phyloP scores from a whole-genome alignment of 1,284 basidiomycete genomes.

The Cryptococcus amylolentus region DNA sequence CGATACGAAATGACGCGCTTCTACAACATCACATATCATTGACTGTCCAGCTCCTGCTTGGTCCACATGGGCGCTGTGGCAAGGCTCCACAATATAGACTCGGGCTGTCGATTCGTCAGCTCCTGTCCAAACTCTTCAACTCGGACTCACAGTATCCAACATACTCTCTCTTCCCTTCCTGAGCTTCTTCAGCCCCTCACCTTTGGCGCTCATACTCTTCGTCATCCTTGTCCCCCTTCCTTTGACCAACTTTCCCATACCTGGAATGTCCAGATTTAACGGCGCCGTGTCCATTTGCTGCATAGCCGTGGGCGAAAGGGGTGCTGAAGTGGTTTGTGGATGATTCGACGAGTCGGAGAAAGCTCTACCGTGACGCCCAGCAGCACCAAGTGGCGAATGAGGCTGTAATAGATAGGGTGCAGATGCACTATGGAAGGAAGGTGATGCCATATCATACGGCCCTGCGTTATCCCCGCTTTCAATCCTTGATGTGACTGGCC shows the following conservation, averaged over 20 bases:
- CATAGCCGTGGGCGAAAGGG: too few relatives aligned
- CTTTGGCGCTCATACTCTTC: conserved; percentile 1
- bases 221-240: not conserved
- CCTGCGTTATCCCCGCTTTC: not conserved
- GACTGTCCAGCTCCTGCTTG: not conserved
- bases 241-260: not conserved
- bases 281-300: not conserved
- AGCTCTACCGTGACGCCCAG: not conserved
- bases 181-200: not conserved
- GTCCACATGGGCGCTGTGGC: conserved; percentile 27
- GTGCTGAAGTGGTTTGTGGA: too few relatives aligned
- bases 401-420: too few relatives aligned
- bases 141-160: conserved; percentile 15
- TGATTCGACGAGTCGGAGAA: not conserved
- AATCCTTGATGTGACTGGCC: conserved; percentile 9
- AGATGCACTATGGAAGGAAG: not conserved
- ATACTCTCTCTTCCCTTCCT: conserved; percentile 10
- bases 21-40: not conserved
- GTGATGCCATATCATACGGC: not conserved
- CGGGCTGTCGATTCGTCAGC: conserved; percentile 12
- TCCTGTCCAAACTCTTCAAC: not conserved
- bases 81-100: conserved; percentile 23
- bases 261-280: not conserved
- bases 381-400: not conserved
- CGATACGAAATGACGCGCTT: too few relatives aligned